Evolutionary conservation across 2,329 filamentous ascomycete genomes (phyloP).

Genomic region (Talaromyces piceae): DNA sequence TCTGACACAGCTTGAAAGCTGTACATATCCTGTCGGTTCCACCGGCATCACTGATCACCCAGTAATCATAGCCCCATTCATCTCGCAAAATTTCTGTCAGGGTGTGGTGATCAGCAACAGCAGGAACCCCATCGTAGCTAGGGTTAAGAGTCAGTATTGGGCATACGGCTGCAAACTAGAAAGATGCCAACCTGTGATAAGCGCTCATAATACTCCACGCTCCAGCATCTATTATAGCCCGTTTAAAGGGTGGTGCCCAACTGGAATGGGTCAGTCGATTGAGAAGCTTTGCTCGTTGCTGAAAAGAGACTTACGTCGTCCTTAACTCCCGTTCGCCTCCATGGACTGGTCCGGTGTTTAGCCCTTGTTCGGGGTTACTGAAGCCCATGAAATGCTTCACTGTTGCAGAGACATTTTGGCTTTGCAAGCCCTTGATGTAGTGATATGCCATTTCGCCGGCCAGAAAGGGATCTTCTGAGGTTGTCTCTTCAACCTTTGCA

Average conservation of each 20-base stretch:
- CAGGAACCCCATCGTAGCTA: slow-evolving; percentile 61
- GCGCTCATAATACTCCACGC: slow-evolving; percentile 66
- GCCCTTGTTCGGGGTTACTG: slow-evolving; percentile 61
- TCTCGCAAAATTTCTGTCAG: slow-evolving; percentile 62
- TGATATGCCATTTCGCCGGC: slow-evolving; percentile 61
- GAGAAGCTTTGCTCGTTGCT: neutral
- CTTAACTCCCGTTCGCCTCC: slow-evolving; percentile 49
- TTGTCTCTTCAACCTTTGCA: slow-evolving; percentile 58
- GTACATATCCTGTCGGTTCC: slow-evolving; percentile 61
- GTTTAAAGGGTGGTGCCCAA: slow-evolving; percentile 55
- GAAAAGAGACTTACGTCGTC: slow-evolving; percentile 45
- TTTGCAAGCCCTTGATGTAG: slow-evolving; percentile 56
- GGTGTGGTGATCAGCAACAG: slow-evolving; percentile 57
- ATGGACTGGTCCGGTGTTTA: slow-evolving; percentile 58
- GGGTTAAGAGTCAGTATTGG: neutral
- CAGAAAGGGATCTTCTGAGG: slow-evolving; percentile 61
- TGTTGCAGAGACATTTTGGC: slow-evolving; percentile 58
- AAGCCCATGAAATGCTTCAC: slow-evolving; percentile 71
- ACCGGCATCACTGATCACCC: slow-evolving; percentile 58
- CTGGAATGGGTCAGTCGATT: slow-evolving; percentile 13
- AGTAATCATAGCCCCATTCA: slow-evolving; percentile 69
- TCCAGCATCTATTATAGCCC: slow-evolving; percentile 62
- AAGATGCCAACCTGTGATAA: slow-evolving; percentile 50
- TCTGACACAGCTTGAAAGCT: slow-evolving; percentile 57
- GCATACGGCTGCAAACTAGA: neutral